Evolutionary conservation across 768 basidiomycete genomes (phyloP).

Genomic region (Pisolithus marmoratus): DNA sequence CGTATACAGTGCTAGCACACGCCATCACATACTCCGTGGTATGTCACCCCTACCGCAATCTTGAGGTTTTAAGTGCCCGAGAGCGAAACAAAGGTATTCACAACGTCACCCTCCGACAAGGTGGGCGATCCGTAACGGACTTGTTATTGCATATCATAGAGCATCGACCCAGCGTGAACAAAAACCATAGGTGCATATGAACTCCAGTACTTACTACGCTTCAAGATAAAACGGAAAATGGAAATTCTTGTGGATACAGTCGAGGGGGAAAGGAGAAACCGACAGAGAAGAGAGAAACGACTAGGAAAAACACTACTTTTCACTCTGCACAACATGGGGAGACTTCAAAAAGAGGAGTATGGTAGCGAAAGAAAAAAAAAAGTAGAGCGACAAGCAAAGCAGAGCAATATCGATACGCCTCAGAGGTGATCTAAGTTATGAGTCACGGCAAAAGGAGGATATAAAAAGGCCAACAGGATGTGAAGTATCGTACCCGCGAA

Average conservation of each 20-base stretch:
- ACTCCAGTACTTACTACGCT: slow-evolving; percentile 9
- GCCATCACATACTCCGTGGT: slow-evolving; percentile 18
- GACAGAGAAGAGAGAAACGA: slow-evolving; percentile 6
- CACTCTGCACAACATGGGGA: slow-evolving; percentile 1
- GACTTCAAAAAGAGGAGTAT: slow-evolving; percentile 3
- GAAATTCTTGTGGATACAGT: slow-evolving; percentile 24
- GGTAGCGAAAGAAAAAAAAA: slow-evolving; percentile 6
- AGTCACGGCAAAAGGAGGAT: not conserved
- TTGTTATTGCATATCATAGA: too few relatives aligned
- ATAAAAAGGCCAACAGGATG: not conserved
- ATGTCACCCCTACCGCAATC: slow-evolving; percentile 24
- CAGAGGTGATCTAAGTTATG: not conserved
- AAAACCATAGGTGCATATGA: slow-evolving; percentile 2
- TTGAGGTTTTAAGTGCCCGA: slow-evolving; percentile 6
- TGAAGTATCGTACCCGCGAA: not conserved
- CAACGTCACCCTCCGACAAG: not conserved
- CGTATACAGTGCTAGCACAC: slow-evolving; percentile 16
- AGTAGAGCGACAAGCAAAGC: slow-evolving; percentile 16
- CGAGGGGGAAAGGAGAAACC: slow-evolving; percentile 5
- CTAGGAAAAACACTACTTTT: slow-evolving; percentile 11
- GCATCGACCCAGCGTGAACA: too few relatives aligned
- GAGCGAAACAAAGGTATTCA: slow-evolving; percentile 10
- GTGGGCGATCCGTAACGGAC: too few relatives aligned
- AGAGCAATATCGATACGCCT: slow-evolving; percentile 15
- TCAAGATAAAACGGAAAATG: slow-evolving; percentile 8